These are phyloP conservation scores for Phoma herbarum DNA, from an alignment of 2,329 filamentous ascomycete species.

Conservation along the genomic window DNA sequence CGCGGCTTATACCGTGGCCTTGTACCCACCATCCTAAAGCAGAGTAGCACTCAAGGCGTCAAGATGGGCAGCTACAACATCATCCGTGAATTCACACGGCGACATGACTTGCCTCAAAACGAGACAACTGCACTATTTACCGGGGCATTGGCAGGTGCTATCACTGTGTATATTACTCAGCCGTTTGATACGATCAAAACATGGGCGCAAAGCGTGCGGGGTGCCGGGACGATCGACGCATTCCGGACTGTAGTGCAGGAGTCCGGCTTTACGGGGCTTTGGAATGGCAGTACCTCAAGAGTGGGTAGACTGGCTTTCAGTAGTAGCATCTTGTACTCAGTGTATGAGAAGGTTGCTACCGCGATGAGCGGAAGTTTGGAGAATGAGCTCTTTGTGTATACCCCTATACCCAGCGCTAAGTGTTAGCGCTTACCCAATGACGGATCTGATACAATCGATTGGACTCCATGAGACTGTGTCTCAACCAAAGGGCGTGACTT, in stretches of 20 bases:
- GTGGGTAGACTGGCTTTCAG: conserved; percentile 42
- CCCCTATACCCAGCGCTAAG: background rate
- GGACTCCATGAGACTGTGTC: background rate
- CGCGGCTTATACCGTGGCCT: conserved; percentile 58
- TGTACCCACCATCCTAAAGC: conserved; percentile 58
- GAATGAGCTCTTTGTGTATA: conserved; percentile 9
- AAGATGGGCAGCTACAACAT: conserved; percentile 62
- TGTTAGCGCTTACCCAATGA: background rate
- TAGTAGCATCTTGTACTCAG: conserved; percentile 44
- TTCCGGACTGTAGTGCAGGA: conserved; percentile 34
- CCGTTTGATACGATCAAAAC: conserved; percentile 57
- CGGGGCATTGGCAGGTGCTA: conserved; percentile 41
- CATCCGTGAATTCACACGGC: conserved; percentile 49
- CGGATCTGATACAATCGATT: background rate
- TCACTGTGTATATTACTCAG: conserved; percentile 55
- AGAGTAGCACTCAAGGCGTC: conserved; percentile 58
- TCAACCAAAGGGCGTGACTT: background rate
- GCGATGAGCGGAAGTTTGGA: conserved; percentile 16
- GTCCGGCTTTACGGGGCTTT: conserved; percentile 39
- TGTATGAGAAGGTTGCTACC: conserved; percentile 43
- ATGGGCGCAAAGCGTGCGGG: conserved; percentile 46
- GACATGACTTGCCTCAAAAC: conserved; percentile 32
- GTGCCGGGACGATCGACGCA: conserved; percentile 37
- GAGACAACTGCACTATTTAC: conserved; percentile 37
- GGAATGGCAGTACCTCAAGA: conserved; percentile 44